Evolutionary conservation across 2,329 filamentous ascomycete species (phyloP).

Genomic region (Diaporthe humulicola): DNA sequence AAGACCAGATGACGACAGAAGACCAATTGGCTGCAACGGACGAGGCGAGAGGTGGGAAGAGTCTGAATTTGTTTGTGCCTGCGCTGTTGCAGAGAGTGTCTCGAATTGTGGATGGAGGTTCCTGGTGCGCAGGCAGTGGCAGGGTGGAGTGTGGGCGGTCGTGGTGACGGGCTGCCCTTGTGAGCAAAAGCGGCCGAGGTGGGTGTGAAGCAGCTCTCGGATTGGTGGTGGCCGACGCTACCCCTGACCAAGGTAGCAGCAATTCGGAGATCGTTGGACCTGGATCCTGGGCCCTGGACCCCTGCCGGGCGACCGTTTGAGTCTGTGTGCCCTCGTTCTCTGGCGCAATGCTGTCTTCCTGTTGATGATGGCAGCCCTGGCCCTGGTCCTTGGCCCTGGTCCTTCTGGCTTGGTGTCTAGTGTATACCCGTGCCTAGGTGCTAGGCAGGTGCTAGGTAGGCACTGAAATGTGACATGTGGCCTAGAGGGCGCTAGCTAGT

Average conservation of each 20-base stretch:
- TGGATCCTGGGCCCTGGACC: slow-evolving; percentile 20
- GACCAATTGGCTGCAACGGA: slow-evolving; percentile 26
- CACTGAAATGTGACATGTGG: slow-evolving; percentile 20
- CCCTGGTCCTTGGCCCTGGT: background rate
- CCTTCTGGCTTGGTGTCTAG: slow-evolving; percentile 2
- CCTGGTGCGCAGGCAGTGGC: slow-evolving; percentile 26
- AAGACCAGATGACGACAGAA: slow-evolving; percentile 19
- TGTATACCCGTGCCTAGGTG: background rate
- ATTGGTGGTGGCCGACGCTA: slow-evolving; percentile 33
- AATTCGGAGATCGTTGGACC: slow-evolving; percentile 31
- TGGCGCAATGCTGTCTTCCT: slow-evolving; percentile 9
- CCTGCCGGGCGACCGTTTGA: slow-evolving; percentile 34
- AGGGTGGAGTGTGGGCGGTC: slow-evolving; percentile 28
- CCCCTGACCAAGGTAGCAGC: slow-evolving; percentile 34
- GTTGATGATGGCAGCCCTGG: background rate
- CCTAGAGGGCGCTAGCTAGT: slow-evolving; percentile 25
- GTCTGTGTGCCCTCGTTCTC: slow-evolving; percentile 27
- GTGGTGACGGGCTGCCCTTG: slow-evolving; percentile 28
- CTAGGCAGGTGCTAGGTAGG: too few species aligned
- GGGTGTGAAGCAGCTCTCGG: slow-evolving; percentile 28
- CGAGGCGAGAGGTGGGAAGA: slow-evolving; percentile 16
- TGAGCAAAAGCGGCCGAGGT: slow-evolving; percentile 28
- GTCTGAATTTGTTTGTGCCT: slow-evolving; percentile 30
- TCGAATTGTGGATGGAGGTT: slow-evolving; percentile 50
- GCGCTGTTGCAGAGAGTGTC: slow-evolving; percentile 56